Conservation (phyloP, 306 rosid species). For the Dryas alaskensis region DNA sequence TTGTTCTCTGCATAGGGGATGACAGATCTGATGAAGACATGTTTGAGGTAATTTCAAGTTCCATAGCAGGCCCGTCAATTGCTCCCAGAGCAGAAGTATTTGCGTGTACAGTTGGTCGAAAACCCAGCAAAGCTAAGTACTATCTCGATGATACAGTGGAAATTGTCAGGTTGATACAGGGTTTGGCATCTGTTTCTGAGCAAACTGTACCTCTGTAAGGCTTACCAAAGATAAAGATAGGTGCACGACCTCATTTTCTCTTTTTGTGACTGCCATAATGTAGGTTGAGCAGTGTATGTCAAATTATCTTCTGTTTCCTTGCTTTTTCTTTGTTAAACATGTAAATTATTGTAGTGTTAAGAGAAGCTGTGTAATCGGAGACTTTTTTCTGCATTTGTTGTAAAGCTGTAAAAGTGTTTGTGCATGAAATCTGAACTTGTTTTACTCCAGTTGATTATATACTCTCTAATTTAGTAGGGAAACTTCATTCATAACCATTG, state of each 20-base stretch:
- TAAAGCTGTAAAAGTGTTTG: constrained; percentile 42
- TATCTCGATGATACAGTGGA: constrained; percentile 67
- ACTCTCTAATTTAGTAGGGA: neutral
- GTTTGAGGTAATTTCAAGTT: constrained; percentile 62
- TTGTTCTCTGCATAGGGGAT: constrained; percentile 69
- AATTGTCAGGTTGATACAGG: constrained; percentile 66
- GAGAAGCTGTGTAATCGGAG: constrained; percentile 18
- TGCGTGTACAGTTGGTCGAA: constrained; percentile 60
- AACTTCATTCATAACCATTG: neutral
- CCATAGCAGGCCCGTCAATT: constrained; percentile 49
- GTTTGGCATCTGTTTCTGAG: constrained; percentile 67
- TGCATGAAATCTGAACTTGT: constrained; percentile 25
- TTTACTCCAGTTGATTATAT: constrained; percentile 1
- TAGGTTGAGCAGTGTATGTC: constrained; percentile 27
- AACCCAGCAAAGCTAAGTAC: constrained; percentile 71
- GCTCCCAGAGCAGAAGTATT: constrained; percentile 59
- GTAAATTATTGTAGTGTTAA: constrained; percentile 45
- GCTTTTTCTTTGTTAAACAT: constrained; percentile 8
- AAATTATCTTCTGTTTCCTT: constrained; percentile 13
- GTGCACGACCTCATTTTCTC: constrained; percentile 13
- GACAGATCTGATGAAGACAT: constrained; percentile 80
- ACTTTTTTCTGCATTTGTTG: constrained; percentile 19
- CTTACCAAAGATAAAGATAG: constrained; percentile 12
- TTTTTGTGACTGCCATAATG: constrained; percentile 21
- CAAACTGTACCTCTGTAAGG: constrained; percentile 30